Percentiles rank a stretch among this genome's conserved stretches.
Evolutionary conservation across 1,284 basidiomycete genomes (phyloP).

Genomic region (Leccinum pachyderme): DNA sequence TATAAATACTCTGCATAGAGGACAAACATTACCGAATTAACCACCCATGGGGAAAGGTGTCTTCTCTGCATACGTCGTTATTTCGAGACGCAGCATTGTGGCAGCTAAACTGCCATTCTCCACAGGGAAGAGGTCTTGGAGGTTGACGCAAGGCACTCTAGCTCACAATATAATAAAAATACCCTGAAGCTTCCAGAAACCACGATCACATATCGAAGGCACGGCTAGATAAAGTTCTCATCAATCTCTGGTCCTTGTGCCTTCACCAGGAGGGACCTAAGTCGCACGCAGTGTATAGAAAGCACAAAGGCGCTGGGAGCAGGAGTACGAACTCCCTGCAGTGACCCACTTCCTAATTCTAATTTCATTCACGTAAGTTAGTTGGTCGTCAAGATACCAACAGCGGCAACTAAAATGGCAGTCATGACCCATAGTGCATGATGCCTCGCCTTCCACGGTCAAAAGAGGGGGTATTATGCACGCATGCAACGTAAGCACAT

Average conservation of each 20-base stretch:
- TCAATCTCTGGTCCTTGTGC: neutral
- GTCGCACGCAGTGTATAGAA: neutral
- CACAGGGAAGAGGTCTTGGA: too few species aligned
- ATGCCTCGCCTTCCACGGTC: neutral
- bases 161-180: neutral
- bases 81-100: too few species aligned
- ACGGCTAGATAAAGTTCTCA: neutral
- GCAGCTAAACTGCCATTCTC: too few species aligned
- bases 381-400: slow-evolving; percentile 7
- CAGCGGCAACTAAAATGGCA: slow-evolving; percentile 1
- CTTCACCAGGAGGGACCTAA: neutral
- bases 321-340: neutral
- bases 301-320: neutral
- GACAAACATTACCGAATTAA: too few species aligned
- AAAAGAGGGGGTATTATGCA: neutral
- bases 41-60: too few species aligned
- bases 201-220: neutral
- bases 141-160: too few species aligned
- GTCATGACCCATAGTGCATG: neutral
- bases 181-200: neutral
- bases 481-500: neutral
- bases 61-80: too few species aligned
- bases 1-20: too few species aligned
- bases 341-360: slow-evolving; percentile 3
- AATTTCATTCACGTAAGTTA: slow-evolving; percentile 8